phyloP scores from a whole-genome alignment of 768 basidiomycete species.

The Pleurotus sapidus region DNA sequence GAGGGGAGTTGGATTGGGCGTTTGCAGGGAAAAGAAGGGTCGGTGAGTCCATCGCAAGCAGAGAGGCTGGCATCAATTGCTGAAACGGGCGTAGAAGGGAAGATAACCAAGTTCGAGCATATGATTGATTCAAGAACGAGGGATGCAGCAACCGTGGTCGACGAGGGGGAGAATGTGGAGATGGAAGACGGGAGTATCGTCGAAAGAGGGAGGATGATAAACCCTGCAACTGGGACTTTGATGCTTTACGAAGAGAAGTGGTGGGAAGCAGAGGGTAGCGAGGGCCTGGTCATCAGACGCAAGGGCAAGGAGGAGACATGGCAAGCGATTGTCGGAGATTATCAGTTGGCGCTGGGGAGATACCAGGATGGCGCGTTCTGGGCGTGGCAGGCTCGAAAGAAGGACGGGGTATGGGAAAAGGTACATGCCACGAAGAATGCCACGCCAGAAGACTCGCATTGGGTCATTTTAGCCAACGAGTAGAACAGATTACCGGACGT shows the following conservation, averaged over 20 bases:
- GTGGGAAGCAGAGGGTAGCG: slow-evolving; percentile 21
- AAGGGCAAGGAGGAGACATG: slow-evolving; percentile 6
- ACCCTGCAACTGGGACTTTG: slow-evolving; percentile 25
- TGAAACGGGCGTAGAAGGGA: slow-evolving; percentile 4
- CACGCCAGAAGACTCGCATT: no score
- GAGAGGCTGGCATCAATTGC: no score
- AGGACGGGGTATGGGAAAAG: slow-evolving; percentile 7
- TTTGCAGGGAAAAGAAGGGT: slow-evolving; percentile 32
- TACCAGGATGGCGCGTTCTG: slow-evolving; percentile 11
- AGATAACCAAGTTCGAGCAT: slow-evolving; percentile 25
- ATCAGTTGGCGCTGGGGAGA: slow-evolving; percentile 15
- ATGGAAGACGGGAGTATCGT: slow-evolving; percentile 26
- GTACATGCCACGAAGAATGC: slow-evolving; percentile 2
- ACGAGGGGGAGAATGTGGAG: slow-evolving; percentile 22
- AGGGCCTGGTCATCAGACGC: slow-evolving; percentile 5
- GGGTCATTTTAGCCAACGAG: no score
- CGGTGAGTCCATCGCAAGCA: background rate
- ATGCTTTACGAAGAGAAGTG: slow-evolving; percentile 30
- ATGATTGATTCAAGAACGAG: slow-evolving; percentile 29
- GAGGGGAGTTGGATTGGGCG: slow-evolving; percentile 31
- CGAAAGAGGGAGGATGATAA: slow-evolving; percentile 30
- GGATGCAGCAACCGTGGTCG: slow-evolving; percentile 19
- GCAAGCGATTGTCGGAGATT: slow-evolving; percentile 13
- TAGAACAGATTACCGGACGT: no score
- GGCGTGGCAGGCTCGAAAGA: slow-evolving; percentile 17